phyloP scores from a whole-genome alignment of 495 filamentous ascomycete species.

The Rostrohypoxylon terebratum region DNA sequence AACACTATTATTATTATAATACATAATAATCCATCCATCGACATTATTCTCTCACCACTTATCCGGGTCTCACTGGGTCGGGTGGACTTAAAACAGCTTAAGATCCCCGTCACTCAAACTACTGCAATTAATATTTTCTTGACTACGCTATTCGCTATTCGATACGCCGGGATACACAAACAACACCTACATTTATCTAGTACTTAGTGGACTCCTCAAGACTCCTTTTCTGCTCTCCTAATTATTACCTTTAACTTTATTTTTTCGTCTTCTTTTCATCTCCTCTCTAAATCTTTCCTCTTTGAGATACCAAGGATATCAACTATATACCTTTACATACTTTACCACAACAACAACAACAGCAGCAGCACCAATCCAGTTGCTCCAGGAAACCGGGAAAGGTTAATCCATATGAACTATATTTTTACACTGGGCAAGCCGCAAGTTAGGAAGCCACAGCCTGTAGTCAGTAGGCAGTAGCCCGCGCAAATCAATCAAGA shows the following conservation, averaged over 20 bases:
- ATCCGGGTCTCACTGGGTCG: not conserved
- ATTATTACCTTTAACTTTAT: not conserved
- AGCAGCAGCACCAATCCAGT: not conserved
- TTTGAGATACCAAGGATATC: not conserved
- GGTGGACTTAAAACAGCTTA: not conserved
- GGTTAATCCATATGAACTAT: not conserved
- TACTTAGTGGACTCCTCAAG: not conserved
- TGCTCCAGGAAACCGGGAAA: not conserved
- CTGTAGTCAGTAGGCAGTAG: not conserved
- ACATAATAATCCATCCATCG: not conserved
- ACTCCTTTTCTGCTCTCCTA: not conserved
- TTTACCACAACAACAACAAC: not conserved
- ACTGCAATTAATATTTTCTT: no score
- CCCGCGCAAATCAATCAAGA: slow-evolving; percentile 12
- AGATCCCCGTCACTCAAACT: not conserved
- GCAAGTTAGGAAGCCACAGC: not conserved
- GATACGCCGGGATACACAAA: slow-evolving; percentile 8
- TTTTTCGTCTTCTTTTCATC: not conserved
- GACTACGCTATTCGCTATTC: slow-evolving; percentile 4
- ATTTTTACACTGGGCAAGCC: not conserved
- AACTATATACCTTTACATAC: no score
- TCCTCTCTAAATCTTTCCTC: not conserved
- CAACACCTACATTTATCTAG: not conserved
- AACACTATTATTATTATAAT: not conserved
- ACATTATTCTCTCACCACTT: slow-evolving; percentile 3